Evolutionary conservation across 768 basidiomycete genomes (phyloP).

Genomic region (Suillus clintonianus): DNA sequence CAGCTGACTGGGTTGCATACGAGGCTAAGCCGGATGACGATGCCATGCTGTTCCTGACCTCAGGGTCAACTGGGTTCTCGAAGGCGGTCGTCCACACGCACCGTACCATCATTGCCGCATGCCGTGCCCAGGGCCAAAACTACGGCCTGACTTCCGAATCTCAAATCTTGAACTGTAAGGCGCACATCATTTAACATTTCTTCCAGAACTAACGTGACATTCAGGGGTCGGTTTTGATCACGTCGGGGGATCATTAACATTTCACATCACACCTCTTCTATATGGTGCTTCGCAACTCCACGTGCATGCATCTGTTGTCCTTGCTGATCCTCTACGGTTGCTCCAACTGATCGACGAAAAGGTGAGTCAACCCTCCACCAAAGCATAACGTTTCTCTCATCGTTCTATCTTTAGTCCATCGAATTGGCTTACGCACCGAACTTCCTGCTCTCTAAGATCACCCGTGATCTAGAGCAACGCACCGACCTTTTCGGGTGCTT

Average conservation of each 20-base stretch:
- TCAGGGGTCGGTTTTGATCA: constrained; percentile 48
- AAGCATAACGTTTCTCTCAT: constrained; percentile 10
- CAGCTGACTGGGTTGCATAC: constrained; percentile 19
- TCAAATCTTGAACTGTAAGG: constrained; percentile 42
- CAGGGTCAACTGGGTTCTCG: constrained; percentile 46
- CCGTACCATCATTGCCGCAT: constrained; percentile 36
- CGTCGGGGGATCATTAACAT: constrained; percentile 44
- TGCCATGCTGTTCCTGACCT: constrained; percentile 39
- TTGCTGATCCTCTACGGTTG: constrained; percentile 21
- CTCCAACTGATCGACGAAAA: constrained; percentile 37
- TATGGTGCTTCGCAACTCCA: constrained; percentile 30
- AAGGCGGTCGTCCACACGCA: constrained; percentile 44
- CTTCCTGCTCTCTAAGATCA: constrained; percentile 42
- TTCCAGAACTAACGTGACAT: neutral
- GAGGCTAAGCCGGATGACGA: constrained; percentile 27
- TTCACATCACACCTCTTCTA: constrained; percentile 40
- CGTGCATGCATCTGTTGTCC: constrained; percentile 23
- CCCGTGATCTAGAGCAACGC: constrained; percentile 31
- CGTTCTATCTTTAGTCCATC: constrained; percentile 21
- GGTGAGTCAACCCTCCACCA: constrained; percentile 28
- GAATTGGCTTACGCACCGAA: constrained; percentile 40
- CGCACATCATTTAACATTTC: neutral
- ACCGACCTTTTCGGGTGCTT: constrained; percentile 26
- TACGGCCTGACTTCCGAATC: constrained; percentile 36
- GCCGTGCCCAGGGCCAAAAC: constrained; percentile 33